These are phyloP conservation scores for Tetrahymena elliotti DNA, from an alignment of 73 alveolate species.

Conservation along the genomic window DNA sequence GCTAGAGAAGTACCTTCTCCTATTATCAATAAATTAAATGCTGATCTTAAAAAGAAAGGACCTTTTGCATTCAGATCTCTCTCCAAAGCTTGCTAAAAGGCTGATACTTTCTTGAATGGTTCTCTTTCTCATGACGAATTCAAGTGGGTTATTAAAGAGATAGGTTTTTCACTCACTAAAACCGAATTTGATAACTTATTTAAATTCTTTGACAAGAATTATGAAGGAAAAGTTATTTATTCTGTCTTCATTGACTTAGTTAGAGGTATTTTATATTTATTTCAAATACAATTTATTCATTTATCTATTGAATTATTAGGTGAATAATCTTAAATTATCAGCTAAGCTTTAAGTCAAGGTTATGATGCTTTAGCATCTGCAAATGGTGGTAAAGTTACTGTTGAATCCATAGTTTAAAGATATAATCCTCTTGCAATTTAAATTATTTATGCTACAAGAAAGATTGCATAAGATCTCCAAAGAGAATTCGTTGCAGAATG, in stretches of 20 bases:
- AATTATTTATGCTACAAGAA: neutral
- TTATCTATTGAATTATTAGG: neutral
- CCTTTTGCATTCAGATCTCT: slow-evolving; percentile 57
- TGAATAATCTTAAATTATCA: neutral
- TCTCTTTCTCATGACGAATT: slow-evolving; percentile 47
- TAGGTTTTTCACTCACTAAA: slow-evolving; percentile 54
- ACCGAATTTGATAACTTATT: slow-evolving; percentile 63
- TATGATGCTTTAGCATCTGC: neutral
- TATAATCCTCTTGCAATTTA: neutral
- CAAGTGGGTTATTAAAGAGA: slow-evolving; percentile 67
- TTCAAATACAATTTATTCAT: no score
- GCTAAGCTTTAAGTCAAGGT: neutral
- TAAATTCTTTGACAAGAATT: slow-evolving; percentile 58
- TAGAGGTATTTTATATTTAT: neutral
- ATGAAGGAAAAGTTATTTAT: slow-evolving; percentile 47
- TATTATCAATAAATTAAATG: slow-evolving; percentile 47
- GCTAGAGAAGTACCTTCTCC: slow-evolving; percentile 56
- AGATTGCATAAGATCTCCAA: neutral
- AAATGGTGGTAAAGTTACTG: neutral
- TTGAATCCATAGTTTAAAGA: neutral
- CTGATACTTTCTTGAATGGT: slow-evolving; percentile 39
- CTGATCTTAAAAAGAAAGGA: slow-evolving; percentile 56
- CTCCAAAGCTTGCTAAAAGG: slow-evolving; percentile 40
- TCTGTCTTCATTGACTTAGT: slow-evolving; percentile 27
- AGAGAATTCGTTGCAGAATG: neutral